Conservation (phyloP, 2,329 filamentous ascomycete genomes). For the Aspergillus glaucus region DNA sequence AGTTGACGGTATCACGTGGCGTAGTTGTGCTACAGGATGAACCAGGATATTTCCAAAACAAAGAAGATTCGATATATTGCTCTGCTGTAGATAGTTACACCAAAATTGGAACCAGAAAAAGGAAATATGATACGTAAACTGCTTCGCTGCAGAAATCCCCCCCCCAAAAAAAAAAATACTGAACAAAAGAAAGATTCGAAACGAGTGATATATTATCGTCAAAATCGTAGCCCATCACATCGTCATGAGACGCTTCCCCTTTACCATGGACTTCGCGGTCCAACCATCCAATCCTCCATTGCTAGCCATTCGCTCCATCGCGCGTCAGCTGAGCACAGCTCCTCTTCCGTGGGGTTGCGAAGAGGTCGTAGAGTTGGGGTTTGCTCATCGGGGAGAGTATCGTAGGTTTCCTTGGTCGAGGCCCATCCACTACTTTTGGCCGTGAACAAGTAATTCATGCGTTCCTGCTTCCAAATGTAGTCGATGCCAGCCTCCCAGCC, state of each 20-base stretch:
- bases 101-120: neutral
- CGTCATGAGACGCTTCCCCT: conserved; percentile 1
- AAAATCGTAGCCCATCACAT: conserved; percentile 21
- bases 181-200: conserved; percentile 2
- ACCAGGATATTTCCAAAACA: neutral
- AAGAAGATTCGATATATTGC: neutral
- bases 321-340: conserved; percentile 73
- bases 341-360: conserved; percentile 65
- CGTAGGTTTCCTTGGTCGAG: conserved; percentile 81
- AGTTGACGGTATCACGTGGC: too few relatives aligned
- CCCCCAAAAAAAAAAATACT: neutral
- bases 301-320: conserved; percentile 92
- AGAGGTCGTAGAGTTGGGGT: conserved; percentile 81
- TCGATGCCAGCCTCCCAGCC: conserved; percentile 77
- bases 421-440: conserved; percentile 89
- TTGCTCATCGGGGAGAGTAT: conserved; percentile 74
- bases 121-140: neutral
- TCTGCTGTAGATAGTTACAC: neutral
- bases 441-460: conserved; percentile 88
- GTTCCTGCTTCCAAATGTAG: conserved; percentile 76
- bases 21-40: too few relatives aligned
- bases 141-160: neutral
- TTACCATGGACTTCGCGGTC: conserved; percentile 51
- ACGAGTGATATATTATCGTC: conserved; percentile 13
- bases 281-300: conserved; percentile 98